Conservation (phyloP, 2,329 filamentous ascomycete species). For the Myriosclerotinia duriaeana region DNA sequence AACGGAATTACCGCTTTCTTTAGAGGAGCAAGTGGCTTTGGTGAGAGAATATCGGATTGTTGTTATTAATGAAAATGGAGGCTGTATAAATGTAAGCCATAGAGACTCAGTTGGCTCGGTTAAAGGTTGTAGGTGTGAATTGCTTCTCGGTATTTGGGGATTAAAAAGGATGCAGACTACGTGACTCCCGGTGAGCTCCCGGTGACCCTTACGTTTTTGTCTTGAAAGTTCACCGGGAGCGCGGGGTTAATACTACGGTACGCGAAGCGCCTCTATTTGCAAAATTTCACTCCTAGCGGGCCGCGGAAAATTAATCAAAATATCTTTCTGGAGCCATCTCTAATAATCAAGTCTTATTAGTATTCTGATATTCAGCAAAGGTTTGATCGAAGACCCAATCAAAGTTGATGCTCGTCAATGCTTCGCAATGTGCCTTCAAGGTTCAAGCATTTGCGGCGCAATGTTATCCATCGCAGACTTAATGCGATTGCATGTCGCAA, state of each 20-base stretch:
- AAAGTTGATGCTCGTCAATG: slow-evolving; percentile 23
- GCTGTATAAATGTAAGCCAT: too few relatives aligned
- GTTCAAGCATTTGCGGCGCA: background rate
- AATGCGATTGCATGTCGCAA: background rate
- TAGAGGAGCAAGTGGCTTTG: too few relatives aligned
- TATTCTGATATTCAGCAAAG: background rate
- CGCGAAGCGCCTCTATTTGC: background rate
- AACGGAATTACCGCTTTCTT: too few relatives aligned
- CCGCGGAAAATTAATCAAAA: background rate
- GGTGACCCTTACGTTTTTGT: too few relatives aligned
- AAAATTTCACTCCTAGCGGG: background rate
- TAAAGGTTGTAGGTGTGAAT: too few relatives aligned
- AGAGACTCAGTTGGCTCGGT: too few relatives aligned
- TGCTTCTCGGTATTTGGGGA: too few relatives aligned
- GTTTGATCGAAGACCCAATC: background rate
- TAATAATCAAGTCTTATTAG: too few relatives aligned
- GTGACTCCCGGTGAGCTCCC: background rate
- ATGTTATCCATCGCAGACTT: background rate
- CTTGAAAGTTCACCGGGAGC: too few relatives aligned
- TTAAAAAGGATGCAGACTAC: too few relatives aligned
- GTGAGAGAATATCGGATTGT: too few relatives aligned
- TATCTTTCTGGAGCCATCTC: background rate
- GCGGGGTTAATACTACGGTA: background rate
- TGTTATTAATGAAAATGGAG: too few relatives aligned
- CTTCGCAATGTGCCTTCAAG: slow-evolving; percentile 19